Base-by-base conservation (phyloP, 345 rosid species). In the Cardiospermum halicacabum region DNA sequence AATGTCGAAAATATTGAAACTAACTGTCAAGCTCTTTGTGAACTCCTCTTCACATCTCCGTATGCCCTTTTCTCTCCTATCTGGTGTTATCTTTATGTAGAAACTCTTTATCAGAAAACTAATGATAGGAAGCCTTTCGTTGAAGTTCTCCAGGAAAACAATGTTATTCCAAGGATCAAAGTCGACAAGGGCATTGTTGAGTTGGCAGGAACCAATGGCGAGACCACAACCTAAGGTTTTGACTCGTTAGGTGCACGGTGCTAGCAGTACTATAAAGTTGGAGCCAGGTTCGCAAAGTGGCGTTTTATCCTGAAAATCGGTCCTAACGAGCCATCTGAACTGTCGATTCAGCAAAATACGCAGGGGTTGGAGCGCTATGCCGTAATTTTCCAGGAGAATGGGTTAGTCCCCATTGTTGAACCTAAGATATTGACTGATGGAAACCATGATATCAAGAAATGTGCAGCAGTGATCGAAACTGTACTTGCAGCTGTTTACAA, bases 271-370 rank as follows among this genome's bases (percentile, higher is more conserved):
- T 93, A 93, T 74, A 86, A 86, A 76, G 97, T 92, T 3, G 98
- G 98, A 5, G 92, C 88, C 3, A 77, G 98, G 53, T 93, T 93
- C 45, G 97, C 98, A 39, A 93, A 93, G 80, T 93, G 97, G 98
- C 92, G 98, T 13, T 85, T 96, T 1, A 96, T 90, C 50, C 89
- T 93, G 11, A 93, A 93, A 85, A 93, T 93, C 27, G 94, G 96
- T 4, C 82, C 77, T 12, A 90, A 65, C 6, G 97, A 88, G 72
- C 98, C 97, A 2, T 88, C 97, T 0, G 91, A 85, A 64, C 76
- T 90, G 75, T 71, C 90, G 0, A 78, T 93, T 72, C 91, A 89
- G 84, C 91, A 93, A 78, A 89, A 89, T 34, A 96, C 98, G 0
- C 93, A 85, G 70, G 98, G 97, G 0, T 69, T 93, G 65, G 98